Evolutionary conservation across 208 protist genomes (phyloP), one percentile per base, ranked within the genome.

Genomic region (Leishmania aethiopica): DNA sequence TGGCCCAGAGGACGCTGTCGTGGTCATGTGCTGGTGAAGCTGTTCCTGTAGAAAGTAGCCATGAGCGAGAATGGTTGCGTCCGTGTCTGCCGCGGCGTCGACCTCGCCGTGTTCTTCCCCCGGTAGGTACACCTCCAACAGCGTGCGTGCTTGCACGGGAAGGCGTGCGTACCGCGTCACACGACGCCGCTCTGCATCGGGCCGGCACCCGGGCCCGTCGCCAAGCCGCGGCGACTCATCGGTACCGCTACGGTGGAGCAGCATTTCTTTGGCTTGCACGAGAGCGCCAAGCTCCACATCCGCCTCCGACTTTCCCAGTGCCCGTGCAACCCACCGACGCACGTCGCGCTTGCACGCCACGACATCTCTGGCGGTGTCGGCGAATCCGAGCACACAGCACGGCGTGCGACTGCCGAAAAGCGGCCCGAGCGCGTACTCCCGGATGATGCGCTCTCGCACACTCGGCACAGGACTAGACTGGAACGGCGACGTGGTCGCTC

Each of bases 361-460:
- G 35, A 94, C 75, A 15, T 85, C 83, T 3, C 82, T 71, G 49
- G 89, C 83, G 10, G 76, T 47, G 7, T 45, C 81, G 45, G 79
- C 53, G 28, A 92, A 93, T 32, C 94, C 94, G 1, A 97, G 83
- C 5, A 83, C 70, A 78, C 94, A 97, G 80, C 87, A 91, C 13
- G 90, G 88, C 25, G 80, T 82, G 40, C 91, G 90, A 4, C 86
- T 80, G 32, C 88, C 91, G 78, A 95, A 97, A 5, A 97, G 88
- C 3, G 94, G 94, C 40, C 90, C 88, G 0, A 97, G 72, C 42
- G 94, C 94, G 86, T 96, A 97, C 83, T 94, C 91, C 7, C 84
- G 88, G 4, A 96, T 75, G 10, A 97, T 79, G 37, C 86, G 86
- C 75, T 89, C 82, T 40, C 94, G 92, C 49, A 89, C 86, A 75